These are phyloP conservation scores for Plasmodium cynomolgi DNA, from an alignment of 169 alveolate genomes.

Conservation along the genomic window DNA sequence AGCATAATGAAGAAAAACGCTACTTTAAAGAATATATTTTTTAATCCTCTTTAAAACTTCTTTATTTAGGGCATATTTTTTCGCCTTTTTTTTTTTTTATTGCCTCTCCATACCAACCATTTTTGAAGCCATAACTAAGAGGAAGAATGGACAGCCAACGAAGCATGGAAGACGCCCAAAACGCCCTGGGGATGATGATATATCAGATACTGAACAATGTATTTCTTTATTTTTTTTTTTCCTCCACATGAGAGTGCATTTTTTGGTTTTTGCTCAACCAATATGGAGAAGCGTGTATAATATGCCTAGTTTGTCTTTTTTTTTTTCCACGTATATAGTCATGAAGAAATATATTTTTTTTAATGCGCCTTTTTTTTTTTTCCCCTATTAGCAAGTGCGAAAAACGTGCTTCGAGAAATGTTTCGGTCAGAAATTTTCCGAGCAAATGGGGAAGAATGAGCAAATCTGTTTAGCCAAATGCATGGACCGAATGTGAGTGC, in stretches of 20 bases:
- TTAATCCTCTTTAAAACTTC: not conserved
- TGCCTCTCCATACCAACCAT: not conserved
- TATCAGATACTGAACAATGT: conserved; percentile 64
- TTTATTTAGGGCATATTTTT: not conserved
- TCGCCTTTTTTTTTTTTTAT: not conserved
- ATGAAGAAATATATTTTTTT: not conserved
- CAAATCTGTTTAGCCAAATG: conserved; percentile 91
- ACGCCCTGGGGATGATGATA: conserved; percentile 73
- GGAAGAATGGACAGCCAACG: conserved; percentile 22
- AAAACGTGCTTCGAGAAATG: conserved; percentile 91
- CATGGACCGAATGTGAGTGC: conserved; percentile 90
- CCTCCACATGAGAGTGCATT: not conserved
- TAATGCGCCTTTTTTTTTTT: not conserved
- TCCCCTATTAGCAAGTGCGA: conserved; percentile 84
- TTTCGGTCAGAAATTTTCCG: conserved; percentile 85
- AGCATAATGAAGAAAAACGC: not conserved
- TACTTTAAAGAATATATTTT: not conserved
- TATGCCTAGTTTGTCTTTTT: not conserved
- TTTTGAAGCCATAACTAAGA: not conserved
- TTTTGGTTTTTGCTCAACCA: not conserved
- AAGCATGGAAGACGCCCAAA: conserved; percentile 70
- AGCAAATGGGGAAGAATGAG: conserved; percentile 84
- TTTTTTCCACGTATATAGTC: not conserved
- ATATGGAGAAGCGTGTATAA: conserved; percentile 2
- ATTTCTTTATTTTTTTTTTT: not conserved